Percentiles rank a stretch among this genome's conserved stretches.
Evolutionary conservation across 225 moss, liverwort and hornwort species (phyloP).

Genomic region (Marchantia polymorpha): DNA sequence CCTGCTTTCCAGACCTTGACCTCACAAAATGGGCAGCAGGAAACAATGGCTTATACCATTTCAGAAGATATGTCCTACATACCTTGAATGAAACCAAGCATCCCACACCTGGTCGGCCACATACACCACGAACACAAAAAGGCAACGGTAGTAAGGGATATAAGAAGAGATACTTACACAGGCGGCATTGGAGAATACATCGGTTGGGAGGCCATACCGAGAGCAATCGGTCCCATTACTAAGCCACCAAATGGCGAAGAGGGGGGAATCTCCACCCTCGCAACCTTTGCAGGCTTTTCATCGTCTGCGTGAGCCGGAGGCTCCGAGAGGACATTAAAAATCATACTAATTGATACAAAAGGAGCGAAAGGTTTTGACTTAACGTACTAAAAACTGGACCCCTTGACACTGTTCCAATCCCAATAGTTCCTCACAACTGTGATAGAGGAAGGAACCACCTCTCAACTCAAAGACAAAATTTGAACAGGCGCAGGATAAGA

Average conservation of each 20-base stretch:
- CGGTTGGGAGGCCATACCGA: conserved; percentile 86
- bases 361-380: neutral
- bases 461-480: neutral
- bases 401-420: neutral
- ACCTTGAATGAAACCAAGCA: conserved; percentile 90
- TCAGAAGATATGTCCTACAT: conserved; percentile 81
- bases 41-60: conserved; percentile 43
- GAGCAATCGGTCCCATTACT: conserved; percentile 71
- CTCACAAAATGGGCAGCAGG: neutral
- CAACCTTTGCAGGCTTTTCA: conserved; percentile 88
- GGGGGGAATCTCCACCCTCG: conserved; percentile 78
- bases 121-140: conserved; percentile 53
- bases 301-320: conserved; percentile 81
- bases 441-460: neutral
- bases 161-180: conserved; percentile 76
- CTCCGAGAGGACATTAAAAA: conserved; percentile 71
- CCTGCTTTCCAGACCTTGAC: neutral
- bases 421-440: neutral
- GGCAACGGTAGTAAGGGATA: conserved; percentile 68
- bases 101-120: conserved; percentile 73
- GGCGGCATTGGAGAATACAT: conserved; percentile 83
- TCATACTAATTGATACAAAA: neutral
- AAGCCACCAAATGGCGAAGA: conserved; percentile 72
- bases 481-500: conserved; percentile 22
- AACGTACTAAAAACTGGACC: neutral